A percentile compares a stretch with the other conserved stretches of the same genome.
These are phyloP conservation scores for Pseudogymnoascus sp. DNA, from an alignment of 2,329 filamentous ascomycete genomes.

Conservation along the genomic window DNA sequence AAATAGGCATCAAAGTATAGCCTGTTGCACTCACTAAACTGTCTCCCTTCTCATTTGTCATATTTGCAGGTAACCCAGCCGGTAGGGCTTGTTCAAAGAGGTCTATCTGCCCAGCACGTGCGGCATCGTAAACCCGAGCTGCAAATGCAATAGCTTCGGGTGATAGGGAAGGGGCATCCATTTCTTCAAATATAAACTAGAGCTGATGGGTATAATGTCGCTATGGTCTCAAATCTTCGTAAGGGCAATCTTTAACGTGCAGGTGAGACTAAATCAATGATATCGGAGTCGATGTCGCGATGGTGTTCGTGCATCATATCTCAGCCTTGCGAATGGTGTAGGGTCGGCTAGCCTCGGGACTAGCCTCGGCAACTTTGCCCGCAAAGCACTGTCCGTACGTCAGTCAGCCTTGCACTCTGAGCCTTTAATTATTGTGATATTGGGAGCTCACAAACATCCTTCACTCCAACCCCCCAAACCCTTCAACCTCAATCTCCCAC, in stretches of 20 bases:
- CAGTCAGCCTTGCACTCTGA: slow-evolving; percentile 1
- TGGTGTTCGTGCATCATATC: neutral
- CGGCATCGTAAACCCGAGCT: slow-evolving; percentile 57
- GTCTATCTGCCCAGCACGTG: slow-evolving; percentile 49
- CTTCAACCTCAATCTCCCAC: neutral
- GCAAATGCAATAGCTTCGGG: slow-evolving; percentile 61
- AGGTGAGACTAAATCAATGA: neutral
- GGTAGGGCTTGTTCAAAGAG: slow-evolving; percentile 56
- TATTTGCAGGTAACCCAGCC: slow-evolving; percentile 58
- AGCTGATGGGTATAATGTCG: neutral
- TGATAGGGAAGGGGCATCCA: slow-evolving; percentile 23
- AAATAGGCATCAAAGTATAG: neutral
- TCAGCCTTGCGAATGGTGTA: slow-evolving; percentile 6
- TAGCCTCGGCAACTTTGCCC: neutral
- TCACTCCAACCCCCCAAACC: neutral
- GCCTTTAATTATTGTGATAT: slow-evolving; percentile 3
- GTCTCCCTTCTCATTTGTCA: slow-evolving; percentile 67
- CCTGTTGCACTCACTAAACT: slow-evolving; percentile 44
- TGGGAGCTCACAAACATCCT: neutral
- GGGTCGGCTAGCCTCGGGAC: slow-evolving; percentile 4
- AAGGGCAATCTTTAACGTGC: neutral
- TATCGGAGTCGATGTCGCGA: neutral
- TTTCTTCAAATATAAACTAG: neutral
- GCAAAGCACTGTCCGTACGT: neutral
- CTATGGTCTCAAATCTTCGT: neutral